Percentiles rank a stretch among this genome's conserved stretches.
Conservation (phyloP, 495 filamentous ascomycete species). For the Amorphotheca resinae region DNA sequence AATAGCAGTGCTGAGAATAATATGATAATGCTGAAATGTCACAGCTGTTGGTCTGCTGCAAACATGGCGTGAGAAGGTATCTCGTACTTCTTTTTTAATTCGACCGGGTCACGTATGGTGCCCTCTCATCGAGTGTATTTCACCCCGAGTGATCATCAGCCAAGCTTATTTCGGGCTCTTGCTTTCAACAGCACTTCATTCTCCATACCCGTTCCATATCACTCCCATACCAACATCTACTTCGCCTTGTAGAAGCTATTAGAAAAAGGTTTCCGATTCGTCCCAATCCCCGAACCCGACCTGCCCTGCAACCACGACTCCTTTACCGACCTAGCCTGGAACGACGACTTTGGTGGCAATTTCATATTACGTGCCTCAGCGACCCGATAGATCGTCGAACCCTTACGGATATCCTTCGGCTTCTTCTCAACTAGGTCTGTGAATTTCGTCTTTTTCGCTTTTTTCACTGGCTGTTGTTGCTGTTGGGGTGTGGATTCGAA, state of each 20-base stretch:
- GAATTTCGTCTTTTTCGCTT: slow-evolving; percentile 18
- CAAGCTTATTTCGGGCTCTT: no score
- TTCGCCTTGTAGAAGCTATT: slow-evolving; percentile 13
- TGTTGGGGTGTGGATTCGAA: background rate
- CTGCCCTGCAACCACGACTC: slow-evolving; percentile 19
- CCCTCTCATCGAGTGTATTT: no score
- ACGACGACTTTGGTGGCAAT: slow-evolving; percentile 15
- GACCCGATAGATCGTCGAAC: slow-evolving; percentile 17
- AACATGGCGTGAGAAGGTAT: no score
- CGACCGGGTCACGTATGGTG: no score
- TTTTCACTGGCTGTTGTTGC: background rate
- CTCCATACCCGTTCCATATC: no score
- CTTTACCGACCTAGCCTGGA: slow-evolving; percentile 10
- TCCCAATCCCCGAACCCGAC: background rate
- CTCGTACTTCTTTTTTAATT: no score
- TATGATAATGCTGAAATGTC: no score
- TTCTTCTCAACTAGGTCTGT: slow-evolving; percentile 10
- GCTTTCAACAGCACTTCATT: no score
- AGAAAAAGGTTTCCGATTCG: slow-evolving; percentile 9
- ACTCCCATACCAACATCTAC: background rate
- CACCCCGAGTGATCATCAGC: no score
- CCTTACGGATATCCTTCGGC: slow-evolving; percentile 16
- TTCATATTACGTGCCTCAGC: slow-evolving; percentile 3
- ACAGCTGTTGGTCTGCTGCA: no score
- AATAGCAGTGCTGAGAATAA: no score